Evolutionary conservation across 192 early-diverging fungal genomes (phyloP).

Genomic region (Coemansia biformis): DNA sequence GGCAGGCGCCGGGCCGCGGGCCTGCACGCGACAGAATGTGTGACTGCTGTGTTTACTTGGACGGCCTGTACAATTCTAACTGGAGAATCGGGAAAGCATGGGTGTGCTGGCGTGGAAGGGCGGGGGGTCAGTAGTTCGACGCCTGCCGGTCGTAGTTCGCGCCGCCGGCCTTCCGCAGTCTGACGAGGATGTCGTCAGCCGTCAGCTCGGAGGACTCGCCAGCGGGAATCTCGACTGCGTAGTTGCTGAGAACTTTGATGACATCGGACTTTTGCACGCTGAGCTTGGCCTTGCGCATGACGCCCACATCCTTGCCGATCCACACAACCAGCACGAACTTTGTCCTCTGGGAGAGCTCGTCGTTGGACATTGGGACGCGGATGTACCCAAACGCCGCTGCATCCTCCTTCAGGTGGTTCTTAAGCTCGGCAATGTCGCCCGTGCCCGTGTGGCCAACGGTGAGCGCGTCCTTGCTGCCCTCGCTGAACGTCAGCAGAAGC

Average conservation of each 20-base stretch:
- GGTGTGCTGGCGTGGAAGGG: too few species aligned
- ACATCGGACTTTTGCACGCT: slow-evolving; percentile 73
- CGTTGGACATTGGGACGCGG: slow-evolving; percentile 48
- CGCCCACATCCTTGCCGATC: slow-evolving; percentile 64
- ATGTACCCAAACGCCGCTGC: slow-evolving; percentile 78
- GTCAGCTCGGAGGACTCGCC: slow-evolving; percentile 55
- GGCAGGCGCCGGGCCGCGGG: not conserved
- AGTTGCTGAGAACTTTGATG: slow-evolving; percentile 62
- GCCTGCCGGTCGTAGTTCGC: slow-evolving; percentile 50
- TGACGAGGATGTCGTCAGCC: slow-evolving; percentile 54
- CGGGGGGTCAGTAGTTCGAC: slow-evolving; percentile 30
- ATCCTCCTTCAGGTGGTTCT: slow-evolving; percentile 53
- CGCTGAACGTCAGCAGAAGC: slow-evolving; percentile 57
- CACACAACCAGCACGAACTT: slow-evolving; percentile 64
- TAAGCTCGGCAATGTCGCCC: slow-evolving; percentile 64
- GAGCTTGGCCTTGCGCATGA: slow-evolving; percentile 77
- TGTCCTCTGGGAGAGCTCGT: slow-evolving; percentile 55
- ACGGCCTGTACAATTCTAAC: too few species aligned
- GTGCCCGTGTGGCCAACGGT: slow-evolving; percentile 42
- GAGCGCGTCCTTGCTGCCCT: slow-evolving; percentile 43
- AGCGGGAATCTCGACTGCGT: slow-evolving; percentile 70
- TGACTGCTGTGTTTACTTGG: too few species aligned
- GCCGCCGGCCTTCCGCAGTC: slow-evolving; percentile 65
- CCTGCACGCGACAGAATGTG: too few species aligned
- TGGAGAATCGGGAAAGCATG: too few species aligned